These are phyloP conservation scores for Thymus quinquecostatus DNA, from an alignment of 257 asterid species.

Conservation along the genomic window DNA sequence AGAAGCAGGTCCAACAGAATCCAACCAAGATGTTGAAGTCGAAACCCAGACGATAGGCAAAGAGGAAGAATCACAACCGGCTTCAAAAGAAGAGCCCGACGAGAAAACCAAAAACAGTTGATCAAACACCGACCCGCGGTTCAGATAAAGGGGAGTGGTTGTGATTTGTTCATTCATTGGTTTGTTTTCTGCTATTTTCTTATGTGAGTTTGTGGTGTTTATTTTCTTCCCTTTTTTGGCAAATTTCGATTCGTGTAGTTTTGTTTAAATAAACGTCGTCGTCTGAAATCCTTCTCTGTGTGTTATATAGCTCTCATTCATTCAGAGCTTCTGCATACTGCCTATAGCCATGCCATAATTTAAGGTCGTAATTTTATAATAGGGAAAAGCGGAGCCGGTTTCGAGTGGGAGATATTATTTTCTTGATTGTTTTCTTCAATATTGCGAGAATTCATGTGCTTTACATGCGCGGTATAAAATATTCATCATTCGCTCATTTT, in stretches of 20 bases:
- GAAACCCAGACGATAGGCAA: constrained; percentile 34
- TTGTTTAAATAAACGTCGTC: constrained; percentile 11
- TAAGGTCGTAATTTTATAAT: background rate
- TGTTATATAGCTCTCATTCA: background rate
- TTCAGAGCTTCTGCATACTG: background rate
- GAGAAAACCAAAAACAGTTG: constrained; percentile 36
- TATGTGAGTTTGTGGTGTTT: constrained; percentile 14
- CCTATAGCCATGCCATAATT: background rate
- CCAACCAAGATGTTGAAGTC: constrained; percentile 30
- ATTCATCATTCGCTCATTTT: too few relatives aligned
- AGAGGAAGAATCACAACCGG: constrained; percentile 23
- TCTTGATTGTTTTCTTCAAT: background rate
- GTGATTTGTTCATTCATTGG: constrained; percentile 56
- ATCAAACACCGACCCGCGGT: constrained; percentile 20
- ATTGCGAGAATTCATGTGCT: too few relatives aligned
- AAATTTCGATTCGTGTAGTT: constrained; percentile 8
- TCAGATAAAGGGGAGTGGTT: background rate
- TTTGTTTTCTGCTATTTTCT: constrained; percentile 35
- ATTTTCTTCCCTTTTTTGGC: background rate
- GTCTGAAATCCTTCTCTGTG: background rate
- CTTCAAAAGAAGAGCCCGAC: constrained; percentile 19
- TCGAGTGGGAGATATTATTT: background rate
- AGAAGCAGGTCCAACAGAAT: constrained; percentile 39
- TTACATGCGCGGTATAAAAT: too few relatives aligned
- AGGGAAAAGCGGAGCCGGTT: too few relatives aligned